A percentile compares a stretch with the other conserved stretches of the same genome.
These are phyloP conservation scores for Mucuna pruriens DNA, from an alignment of 306 rosid genomes.

Conservation along the genomic window DNA sequence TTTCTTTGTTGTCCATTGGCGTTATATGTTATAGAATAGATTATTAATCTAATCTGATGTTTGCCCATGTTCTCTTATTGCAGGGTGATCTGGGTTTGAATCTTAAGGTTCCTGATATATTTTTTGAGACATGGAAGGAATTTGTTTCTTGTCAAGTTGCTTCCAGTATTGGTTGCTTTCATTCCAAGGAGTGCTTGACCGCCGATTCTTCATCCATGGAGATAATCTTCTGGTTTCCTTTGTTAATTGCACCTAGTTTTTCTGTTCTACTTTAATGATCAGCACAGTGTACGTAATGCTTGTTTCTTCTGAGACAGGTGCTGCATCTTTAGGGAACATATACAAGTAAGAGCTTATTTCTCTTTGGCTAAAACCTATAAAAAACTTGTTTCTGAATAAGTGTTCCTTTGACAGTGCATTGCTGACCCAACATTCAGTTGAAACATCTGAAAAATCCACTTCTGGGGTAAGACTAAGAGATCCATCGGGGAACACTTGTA, in stretches of 20 bases:
- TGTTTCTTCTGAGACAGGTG: conserved; percentile 69
- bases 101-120: conserved; percentile 49
- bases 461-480: conserved; percentile 65
- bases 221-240: conserved; percentile 88
- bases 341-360: conserved; percentile 56
- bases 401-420: conserved; percentile 57
- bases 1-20: background rate
- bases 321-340: conserved; percentile 79
- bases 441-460: conserved; percentile 53
- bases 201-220: conserved; percentile 80
- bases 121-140: conserved; percentile 77
- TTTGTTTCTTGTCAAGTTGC: conserved; percentile 72
- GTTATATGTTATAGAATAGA: background rate
- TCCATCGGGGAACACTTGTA: background rate
- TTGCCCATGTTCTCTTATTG: conserved; percentile 15
- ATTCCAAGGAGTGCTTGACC: conserved; percentile 89
- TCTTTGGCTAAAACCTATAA: conserved; percentile 14
- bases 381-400: conserved; percentile 34
- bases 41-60: background rate
- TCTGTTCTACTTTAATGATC: conserved; percentile 66
- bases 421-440: conserved; percentile 68
- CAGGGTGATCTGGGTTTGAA: conserved; percentile 70
- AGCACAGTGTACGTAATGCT: conserved; percentile 77
- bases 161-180: conserved; percentile 71
- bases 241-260: conserved; percentile 93